A percentile compares a stretch with the other conserved stretches of the same genome.
Evolutionary conservation across 2,329 filamentous ascomycete genomes (phyloP).

Genomic region (Trichoderma cornu-damae): DNA sequence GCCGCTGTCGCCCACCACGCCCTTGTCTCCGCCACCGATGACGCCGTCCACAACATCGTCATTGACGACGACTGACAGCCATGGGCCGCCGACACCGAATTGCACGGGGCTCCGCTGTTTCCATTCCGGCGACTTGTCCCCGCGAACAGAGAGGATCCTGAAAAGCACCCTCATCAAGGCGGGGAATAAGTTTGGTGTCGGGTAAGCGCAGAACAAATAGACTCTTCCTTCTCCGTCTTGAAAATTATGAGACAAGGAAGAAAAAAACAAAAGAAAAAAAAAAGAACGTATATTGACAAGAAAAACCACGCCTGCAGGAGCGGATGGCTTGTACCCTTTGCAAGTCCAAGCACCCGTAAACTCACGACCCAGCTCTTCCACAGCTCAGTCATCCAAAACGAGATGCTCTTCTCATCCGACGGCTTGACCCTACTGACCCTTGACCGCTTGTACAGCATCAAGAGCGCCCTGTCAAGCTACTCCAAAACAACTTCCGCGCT

Average conservation of each 20-base stretch:
- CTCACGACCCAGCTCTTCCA: slow-evolving; percentile 50
- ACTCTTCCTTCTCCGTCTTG: not conserved
- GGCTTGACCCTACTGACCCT: slow-evolving; percentile 56
- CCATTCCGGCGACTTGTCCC: slow-evolving; percentile 42
- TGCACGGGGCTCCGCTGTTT: slow-evolving; percentile 48
- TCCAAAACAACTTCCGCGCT: slow-evolving; percentile 40
- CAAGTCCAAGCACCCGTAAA: slow-evolving; percentile 40
- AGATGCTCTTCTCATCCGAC: slow-evolving; percentile 55
- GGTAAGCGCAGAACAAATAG: slow-evolving; percentile 30
- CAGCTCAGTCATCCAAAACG: slow-evolving; percentile 55
- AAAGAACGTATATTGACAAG: not conserved
- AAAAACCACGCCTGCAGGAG: slow-evolving; percentile 27
- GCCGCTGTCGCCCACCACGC: slow-evolving; percentile 37
- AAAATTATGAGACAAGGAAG: not conserved
- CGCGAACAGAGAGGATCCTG: slow-evolving; percentile 45
- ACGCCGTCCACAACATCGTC: slow-evolving; percentile 45
- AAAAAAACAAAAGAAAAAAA: not conserved
- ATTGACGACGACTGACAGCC: slow-evolving; percentile 30
- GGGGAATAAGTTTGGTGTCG: slow-evolving; percentile 41
- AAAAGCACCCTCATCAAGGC: slow-evolving; percentile 48
- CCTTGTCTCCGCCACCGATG: slow-evolving; percentile 40
- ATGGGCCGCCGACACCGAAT: slow-evolving; percentile 32
- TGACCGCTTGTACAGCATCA: slow-evolving; percentile 61
- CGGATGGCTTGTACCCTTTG: slow-evolving; percentile 42
- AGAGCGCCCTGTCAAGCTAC: slow-evolving; percentile 55